Percentiles rank a stretch among this genome's conserved stretches.
Conservation (phyloP, 108 stramenopile species). For the Cyclotella sp. region DNA sequence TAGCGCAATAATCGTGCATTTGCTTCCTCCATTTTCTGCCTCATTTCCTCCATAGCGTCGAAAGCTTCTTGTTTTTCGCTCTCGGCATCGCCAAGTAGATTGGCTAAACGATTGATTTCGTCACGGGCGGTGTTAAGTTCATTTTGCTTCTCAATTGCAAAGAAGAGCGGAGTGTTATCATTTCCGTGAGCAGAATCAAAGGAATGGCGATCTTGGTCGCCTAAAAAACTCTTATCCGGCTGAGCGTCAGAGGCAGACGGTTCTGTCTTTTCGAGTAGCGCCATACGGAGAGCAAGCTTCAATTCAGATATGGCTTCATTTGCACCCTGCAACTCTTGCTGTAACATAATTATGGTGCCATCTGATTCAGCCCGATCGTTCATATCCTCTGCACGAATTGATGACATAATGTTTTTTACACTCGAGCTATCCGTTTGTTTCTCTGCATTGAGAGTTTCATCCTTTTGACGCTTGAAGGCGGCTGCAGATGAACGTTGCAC, state of each 20-base stretch:
- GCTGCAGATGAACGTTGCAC: conserved; percentile 51
- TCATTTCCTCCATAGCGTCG: conserved; percentile 78
- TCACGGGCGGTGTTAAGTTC: conserved; percentile 84
- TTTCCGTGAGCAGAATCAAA: conserved; percentile 20
- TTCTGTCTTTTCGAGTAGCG: conserved; percentile 54
- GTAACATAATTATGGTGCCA: conserved; percentile 80
- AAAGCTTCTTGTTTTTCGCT: conserved; percentile 74
- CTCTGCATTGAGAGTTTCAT: conserved; percentile 22
- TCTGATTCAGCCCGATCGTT: conserved; percentile 56
- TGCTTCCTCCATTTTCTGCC: conserved; percentile 71
- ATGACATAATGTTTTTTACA: conserved; percentile 12
- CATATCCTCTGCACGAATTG: not conserved
- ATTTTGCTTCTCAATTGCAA: conserved; percentile 90
- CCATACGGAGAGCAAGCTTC: conserved; percentile 76
- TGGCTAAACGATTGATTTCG: conserved; percentile 85
- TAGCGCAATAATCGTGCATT: conserved; percentile 66
- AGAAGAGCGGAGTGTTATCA: conserved; percentile 79
- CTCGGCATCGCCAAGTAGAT: conserved; percentile 78
- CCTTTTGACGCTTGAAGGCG: conserved; percentile 47
- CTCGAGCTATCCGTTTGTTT: conserved; percentile 13
- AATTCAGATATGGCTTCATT: conserved; percentile 81
- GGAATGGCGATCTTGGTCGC: not conserved
- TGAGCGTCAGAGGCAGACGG: not conserved
- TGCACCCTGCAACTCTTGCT: conserved; percentile 78
- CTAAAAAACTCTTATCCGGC: not conserved